A percentile compares a stretch with the other conserved stretches of the same genome.
Evolutionary conservation across 2,329 filamentous ascomycete genomes (phyloP).

Genomic region (Fusarium graminum): DNA sequence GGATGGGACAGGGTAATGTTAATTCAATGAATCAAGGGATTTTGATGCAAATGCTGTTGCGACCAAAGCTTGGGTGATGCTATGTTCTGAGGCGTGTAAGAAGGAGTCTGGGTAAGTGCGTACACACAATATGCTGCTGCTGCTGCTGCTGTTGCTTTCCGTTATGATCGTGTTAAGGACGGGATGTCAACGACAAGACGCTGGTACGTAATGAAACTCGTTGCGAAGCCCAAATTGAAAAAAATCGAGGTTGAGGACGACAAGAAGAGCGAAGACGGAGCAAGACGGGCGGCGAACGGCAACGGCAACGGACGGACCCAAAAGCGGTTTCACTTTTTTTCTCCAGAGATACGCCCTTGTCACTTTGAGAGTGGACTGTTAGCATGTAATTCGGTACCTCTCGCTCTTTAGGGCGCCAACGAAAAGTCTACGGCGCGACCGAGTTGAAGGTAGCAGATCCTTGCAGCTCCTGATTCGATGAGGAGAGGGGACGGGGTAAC

Average conservation of each 20-base stretch:
- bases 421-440: slow-evolving; percentile 47
- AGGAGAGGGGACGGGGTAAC: slow-evolving; percentile 35
- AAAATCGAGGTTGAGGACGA: slow-evolving; percentile 24
- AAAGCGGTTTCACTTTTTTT: slow-evolving; percentile 38
- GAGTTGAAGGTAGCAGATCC: slow-evolving; percentile 43
- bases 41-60: slow-evolving; percentile 31
- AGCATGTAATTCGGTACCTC: slow-evolving; percentile 24
- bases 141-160: slow-evolving; percentile 11
- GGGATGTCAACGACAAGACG: slow-evolving; percentile 12
- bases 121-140: slow-evolving; percentile 4
- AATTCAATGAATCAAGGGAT: slow-evolving; percentile 34
- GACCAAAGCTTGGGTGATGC: slow-evolving; percentile 28
- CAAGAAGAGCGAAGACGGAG: slow-evolving; percentile 25
- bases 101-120: slow-evolving; percentile 7
- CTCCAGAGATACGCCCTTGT: slow-evolving; percentile 35
- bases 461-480: slow-evolving; percentile 42
- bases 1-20: slow-evolving; percentile 27
- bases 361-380: slow-evolving; percentile 37
- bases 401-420: slow-evolving; percentile 38
- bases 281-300: slow-evolving; percentile 32
- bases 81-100: slow-evolving; percentile 13
- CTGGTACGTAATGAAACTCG: slow-evolving; percentile 9
- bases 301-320: slow-evolving; percentile 33
- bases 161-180: slow-evolving; percentile 4
- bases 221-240: slow-evolving; percentile 26